A percentile compares a stretch with the other conserved stretches of the same genome.
Conservation (phyloP, 805 yeast genomes). For the Schizosaccharomyces cryophilus region DNA sequence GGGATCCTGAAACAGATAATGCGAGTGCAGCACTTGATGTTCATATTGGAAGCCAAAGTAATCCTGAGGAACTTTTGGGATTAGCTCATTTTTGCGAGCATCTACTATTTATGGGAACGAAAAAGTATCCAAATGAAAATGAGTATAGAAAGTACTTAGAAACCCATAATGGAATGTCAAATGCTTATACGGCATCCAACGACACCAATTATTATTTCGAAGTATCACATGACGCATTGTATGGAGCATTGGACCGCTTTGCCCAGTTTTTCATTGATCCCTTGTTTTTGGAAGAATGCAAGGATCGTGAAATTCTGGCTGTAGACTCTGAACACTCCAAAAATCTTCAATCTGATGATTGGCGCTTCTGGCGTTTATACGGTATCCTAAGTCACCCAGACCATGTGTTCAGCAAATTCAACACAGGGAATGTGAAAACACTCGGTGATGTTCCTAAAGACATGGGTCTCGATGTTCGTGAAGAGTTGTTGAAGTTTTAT, state of each 20-base stretch:
- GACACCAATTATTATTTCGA: constrained; percentile 85
- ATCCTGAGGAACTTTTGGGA: constrained; percentile 48
- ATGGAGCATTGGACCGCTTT: constrained; percentile 79
- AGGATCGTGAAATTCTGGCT: constrained; percentile 79
- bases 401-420: constrained; percentile 71
- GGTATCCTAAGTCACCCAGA: constrained; percentile 42
- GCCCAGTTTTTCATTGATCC: constrained; percentile 82
- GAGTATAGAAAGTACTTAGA: constrained; percentile 52
- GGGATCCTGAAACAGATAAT: constrained; percentile 42
- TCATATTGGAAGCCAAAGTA: constrained; percentile 58
- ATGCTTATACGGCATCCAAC: constrained; percentile 74
- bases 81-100: constrained; percentile 83
- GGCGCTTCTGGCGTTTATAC: constrained; percentile 75
- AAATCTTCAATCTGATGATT: constrained; percentile 65
- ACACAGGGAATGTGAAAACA: constrained; percentile 70
- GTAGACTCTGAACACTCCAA: constrained; percentile 92
- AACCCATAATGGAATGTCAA: constrained; percentile 68
- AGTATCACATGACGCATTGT: constrained; percentile 44
- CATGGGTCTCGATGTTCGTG: constrained; percentile 50
- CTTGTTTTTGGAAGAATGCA: constrained; percentile 43
- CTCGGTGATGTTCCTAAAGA: constrained; percentile 38
- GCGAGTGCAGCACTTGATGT: constrained; percentile 55
- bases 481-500: constrained; percentile 56
- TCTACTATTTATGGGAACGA: constrained; percentile 57
- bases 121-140: constrained; percentile 49